Percentiles rank a stretch among this genome's conserved stretches.
Conservation (phyloP, 1,139 yeast species). For the Taphrina wiesneri region DNA sequence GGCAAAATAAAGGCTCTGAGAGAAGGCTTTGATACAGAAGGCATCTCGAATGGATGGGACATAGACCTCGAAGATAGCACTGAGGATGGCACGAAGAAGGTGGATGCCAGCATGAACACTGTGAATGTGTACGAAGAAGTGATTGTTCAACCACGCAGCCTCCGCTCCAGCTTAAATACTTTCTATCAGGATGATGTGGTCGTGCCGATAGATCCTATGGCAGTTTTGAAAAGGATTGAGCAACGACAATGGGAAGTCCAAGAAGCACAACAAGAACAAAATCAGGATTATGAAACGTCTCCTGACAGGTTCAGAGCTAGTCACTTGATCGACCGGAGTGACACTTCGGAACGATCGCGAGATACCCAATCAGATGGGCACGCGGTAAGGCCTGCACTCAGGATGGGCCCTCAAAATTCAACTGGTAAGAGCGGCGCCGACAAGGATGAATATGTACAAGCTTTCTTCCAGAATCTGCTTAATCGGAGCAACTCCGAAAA, state of each 20-base stretch:
- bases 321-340: not conserved
- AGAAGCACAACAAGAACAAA: constrained; percentile 1
- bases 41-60: constrained; percentile 39
- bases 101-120: not conserved
- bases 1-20: constrained; percentile 45
- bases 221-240: not conserved
- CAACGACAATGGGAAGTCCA: constrained; percentile 23
- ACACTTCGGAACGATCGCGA: not conserved
- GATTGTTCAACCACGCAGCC: not conserved
- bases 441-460: constrained; percentile 23
- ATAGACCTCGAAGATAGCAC: constrained; percentile 19
- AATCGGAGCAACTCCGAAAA: constrained; percentile 1
- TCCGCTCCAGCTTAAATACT: not conserved
- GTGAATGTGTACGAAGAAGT: not conserved
- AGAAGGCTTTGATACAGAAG: constrained; percentile 42
- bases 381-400: not conserved
- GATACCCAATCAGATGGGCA: not conserved
- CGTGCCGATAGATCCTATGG: constrained; percentile 1
- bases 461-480: constrained; percentile 17
- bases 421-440: not conserved
- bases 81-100: not conserved
- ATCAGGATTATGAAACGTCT: not conserved
- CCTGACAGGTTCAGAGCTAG: not conserved
- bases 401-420: not conserved
- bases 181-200: not conserved